Base-by-base conservation (phyloP, 345 rosid species). In the Hibiscus trionum region DNA sequence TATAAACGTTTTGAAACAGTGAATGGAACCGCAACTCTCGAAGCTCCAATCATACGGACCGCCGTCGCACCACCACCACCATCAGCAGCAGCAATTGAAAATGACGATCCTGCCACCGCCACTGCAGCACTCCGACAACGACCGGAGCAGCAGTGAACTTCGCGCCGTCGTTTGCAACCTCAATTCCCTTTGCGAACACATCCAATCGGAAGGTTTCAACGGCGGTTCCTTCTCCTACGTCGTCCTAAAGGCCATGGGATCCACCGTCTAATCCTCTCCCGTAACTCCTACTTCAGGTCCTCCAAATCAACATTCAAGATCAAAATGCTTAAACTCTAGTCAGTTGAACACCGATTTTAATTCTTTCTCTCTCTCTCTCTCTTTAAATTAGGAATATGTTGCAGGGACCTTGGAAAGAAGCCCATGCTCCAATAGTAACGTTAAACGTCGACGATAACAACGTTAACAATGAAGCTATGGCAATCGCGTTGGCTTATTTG, bases 361-460 rank as follows among this genome's bases (percentile, higher is more conserved):
- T 16, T 7, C 94, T 8, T 3, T 5, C 24, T 21, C 0, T 21
- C 24, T 21, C 24, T n/a, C 24, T 33, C 50, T 49, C 31, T 29
- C n/a, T 66, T 21, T 21, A 21, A 37, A 42, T 71, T 9, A 93
- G 98, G 88, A 94, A 88, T 61, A 94, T 94, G 98, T 83, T 94
- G 11, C 93, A 91, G 65, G 96, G 96, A 77, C 96, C 93, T 46
- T 94, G 98, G 98, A 94, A 91, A 81, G 98, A 94, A 84, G 96
- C 98, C 35, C 81, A 73, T 35, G 86, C 97, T 46, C 97, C 91
- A 5, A 73, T 86, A 63, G 90, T 91, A 11, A 82, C 82, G 63
- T 80, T 94, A 78, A 84, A 81, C 56, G 96, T 94, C 16, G 98
- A 91, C 75, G 97, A 94, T 76, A 94, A 84, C 82, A 94, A 94